Base-by-base conservation (phyloP, 805 yeast species). In the Lipomyces yamadae region DNA sequence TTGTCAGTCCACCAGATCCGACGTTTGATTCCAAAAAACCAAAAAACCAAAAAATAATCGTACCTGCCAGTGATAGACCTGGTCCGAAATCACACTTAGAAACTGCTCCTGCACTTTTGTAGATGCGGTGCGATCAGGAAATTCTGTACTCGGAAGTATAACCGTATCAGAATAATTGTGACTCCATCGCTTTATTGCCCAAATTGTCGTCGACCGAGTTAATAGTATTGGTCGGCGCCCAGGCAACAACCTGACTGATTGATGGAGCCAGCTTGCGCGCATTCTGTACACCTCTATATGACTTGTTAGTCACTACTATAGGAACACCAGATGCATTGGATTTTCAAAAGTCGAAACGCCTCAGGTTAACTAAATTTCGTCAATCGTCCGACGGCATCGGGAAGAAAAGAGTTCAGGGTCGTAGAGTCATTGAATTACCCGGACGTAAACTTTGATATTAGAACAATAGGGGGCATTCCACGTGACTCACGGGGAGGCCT, bases 11-110 rank as follows among this genome's bases (percentile, higher is more conserved):
- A 32, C 76, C 33, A 42, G 37, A 15, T 32, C 32, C 35, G 5
- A 63, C 13, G 5, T 39, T 53, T 24, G 24, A 2, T 35, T 11
- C 52, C 18, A 33, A 24, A 48, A n/a, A n/a, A n/a, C 37, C 45
- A 29, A 18, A 34, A 66, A 35, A 29, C 29, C 29, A 7, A 45
- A n/a, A 33, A 8, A 3, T 1, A 24, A 24, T 10, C 59, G 65
- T 15, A 64, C 74, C 72, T 89, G 97, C 86, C 91, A 83, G 11
- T 79, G 73, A 77, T 94, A 94, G 18, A 94, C 79, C 1, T 82
- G 81, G 32, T 83, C 81, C 2, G 92, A 84, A 0, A 88, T 78
- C 67, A 83, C 81, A 10, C 87, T 85, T 11, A 87, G 80, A 66
- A 81, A 79, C 68, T 73, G 80, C 63, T 74, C 76, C 67, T 77